Conservation (phyloP, 139 green algal genomes). For the Ulvella scutata region DNA sequence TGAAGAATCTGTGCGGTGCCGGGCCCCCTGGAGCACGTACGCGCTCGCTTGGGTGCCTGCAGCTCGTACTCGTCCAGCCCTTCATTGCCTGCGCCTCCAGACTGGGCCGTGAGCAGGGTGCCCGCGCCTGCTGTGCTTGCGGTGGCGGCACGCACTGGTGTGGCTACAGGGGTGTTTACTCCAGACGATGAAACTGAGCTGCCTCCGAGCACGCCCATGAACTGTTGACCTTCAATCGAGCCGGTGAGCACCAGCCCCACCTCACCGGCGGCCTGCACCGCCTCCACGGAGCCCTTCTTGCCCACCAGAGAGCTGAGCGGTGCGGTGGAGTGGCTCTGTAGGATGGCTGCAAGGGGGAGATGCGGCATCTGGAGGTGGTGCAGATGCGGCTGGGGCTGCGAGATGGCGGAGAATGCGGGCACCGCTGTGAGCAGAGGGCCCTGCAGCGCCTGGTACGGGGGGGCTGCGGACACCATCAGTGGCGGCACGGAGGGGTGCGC, state of each 20-base stretch:
- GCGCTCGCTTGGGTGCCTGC: too few species aligned
- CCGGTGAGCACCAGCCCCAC: background rate
- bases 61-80: too few species aligned
- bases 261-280: background rate
- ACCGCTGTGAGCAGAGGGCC: background rate
- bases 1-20: too few species aligned
- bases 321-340: background rate
- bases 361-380: background rate
- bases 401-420: background rate
- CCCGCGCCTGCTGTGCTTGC: too few species aligned
- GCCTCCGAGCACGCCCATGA: background rate
- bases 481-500: too few species aligned
- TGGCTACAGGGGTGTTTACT: too few species aligned
- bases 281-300: background rate
- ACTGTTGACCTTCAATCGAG: background rate
- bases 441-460: background rate
- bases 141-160: too few species aligned
- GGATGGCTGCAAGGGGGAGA: background rate
- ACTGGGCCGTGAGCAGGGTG: too few species aligned
- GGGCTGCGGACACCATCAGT: too few species aligned
- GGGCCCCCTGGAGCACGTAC: too few species aligned
- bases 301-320: background rate
- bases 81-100: too few species aligned
- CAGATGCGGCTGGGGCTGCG: background rate
- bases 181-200: too few species aligned